phyloP scores from a whole-genome alignment of 176 grass and related monocot species.

The Guadua angustifolia region DNA sequence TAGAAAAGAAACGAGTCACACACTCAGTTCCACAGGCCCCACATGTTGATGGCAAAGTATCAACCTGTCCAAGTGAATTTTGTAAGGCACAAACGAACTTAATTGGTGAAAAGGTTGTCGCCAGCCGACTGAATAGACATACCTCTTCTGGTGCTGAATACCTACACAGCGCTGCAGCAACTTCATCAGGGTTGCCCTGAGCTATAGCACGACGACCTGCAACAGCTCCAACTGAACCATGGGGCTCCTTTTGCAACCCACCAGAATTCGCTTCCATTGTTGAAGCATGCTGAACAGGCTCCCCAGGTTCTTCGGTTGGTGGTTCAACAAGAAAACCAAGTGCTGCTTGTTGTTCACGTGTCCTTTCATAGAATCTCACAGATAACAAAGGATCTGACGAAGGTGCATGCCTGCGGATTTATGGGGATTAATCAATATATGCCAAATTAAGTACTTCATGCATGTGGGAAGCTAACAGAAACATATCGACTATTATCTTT shows the following conservation, averaged over 20 bases:
- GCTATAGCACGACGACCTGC: constrained; percentile 84
- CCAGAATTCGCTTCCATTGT: constrained; percentile 41
- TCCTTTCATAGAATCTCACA: constrained; percentile 84
- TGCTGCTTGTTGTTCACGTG: constrained; percentile 69
- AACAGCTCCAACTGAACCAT: constrained; percentile 87
- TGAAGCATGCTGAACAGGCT: constrained; percentile 47
- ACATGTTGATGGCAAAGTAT: constrained; percentile 84
- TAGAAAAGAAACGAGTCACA: constrained; percentile 82
- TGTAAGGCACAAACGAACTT: constrained; percentile 10
- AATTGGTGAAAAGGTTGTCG: background rate
- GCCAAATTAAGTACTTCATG: background rate
- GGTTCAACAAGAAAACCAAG: constrained; percentile 92
- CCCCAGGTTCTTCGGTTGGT: constrained; percentile 49
- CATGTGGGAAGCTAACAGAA: background rate
- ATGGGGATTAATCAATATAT: background rate
- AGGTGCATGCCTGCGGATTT: constrained; percentile 62
- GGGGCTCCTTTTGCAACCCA: constrained; percentile 47
- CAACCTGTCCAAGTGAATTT: constrained; percentile 68
- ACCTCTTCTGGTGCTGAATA: constrained; percentile 97
- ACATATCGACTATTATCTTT: background rate
- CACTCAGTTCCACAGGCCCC: constrained; percentile 74
- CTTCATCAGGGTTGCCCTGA: constrained; percentile 86
- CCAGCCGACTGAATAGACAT: constrained; percentile 24
- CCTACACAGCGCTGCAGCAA: constrained; percentile 75
- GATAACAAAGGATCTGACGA: constrained; percentile 76